phyloP scores from a whole-genome alignment of 768 basidiomycete species.

The Gautieria morchelliformis region DNA sequence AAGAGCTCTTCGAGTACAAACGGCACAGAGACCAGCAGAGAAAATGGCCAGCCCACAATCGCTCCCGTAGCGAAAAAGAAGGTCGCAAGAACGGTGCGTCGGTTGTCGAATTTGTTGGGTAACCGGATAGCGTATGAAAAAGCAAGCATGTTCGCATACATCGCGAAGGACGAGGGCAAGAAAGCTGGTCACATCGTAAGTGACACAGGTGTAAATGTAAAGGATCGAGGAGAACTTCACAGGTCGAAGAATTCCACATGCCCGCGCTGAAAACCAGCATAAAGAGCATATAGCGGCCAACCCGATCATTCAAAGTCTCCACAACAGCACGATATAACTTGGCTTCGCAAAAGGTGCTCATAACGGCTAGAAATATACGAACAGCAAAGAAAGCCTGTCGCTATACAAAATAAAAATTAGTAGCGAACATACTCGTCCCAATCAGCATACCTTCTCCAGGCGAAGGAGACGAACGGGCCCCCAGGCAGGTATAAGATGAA shows the following conservation, averaged over 20 bases:
- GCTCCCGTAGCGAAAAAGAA: slow-evolving; percentile 70
- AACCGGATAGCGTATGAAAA: slow-evolving; percentile 59
- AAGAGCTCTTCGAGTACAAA: slow-evolving; percentile 89
- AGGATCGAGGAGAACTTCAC: slow-evolving; percentile 32
- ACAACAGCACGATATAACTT: slow-evolving; percentile 74
- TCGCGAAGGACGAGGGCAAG: slow-evolving; percentile 90
- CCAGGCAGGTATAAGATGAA: slow-evolving; percentile 65
- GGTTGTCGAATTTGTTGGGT: slow-evolving; percentile 39
- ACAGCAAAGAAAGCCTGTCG: slow-evolving; percentile 83
- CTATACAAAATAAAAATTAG: slow-evolving; percentile 32
- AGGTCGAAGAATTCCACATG: slow-evolving; percentile 88
- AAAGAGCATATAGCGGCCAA: slow-evolving; percentile 91
- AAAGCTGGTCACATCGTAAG: slow-evolving; percentile 48
- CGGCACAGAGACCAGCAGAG: slow-evolving; percentile 78
- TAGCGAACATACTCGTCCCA: neutral
- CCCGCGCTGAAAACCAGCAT: slow-evolving; percentile 78
- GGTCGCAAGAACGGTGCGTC: slow-evolving; percentile 56
- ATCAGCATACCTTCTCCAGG: slow-evolving; percentile 57
- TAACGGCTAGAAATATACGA: slow-evolving; percentile 64
- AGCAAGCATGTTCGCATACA: slow-evolving; percentile 80
- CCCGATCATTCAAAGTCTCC: slow-evolving; percentile 76
- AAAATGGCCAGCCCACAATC: slow-evolving; percentile 95
- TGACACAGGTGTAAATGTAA: neutral
- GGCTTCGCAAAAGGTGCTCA: slow-evolving; percentile 71
- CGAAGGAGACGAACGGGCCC: slow-evolving; percentile 43